Evolutionary conservation across 2,329 filamentous ascomycete genomes (phyloP), one percentile per base, ranked within the genome.

Genomic region (Ophiocordyceps sinensis): DNA sequence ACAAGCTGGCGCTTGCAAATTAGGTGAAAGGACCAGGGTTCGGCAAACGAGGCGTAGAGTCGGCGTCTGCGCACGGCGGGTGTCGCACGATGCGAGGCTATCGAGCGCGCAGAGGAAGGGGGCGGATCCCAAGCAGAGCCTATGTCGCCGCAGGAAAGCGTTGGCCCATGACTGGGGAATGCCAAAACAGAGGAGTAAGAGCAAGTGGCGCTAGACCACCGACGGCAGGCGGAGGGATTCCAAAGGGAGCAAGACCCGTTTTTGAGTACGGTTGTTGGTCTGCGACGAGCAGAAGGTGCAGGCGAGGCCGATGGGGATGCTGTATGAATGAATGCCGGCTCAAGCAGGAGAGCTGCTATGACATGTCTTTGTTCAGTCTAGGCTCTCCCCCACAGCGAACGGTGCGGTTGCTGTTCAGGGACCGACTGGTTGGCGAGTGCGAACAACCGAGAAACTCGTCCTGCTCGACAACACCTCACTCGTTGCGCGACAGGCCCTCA

Each of bases 131-230:
- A 31, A 30, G 11, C 17, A 32, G 31, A 38, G 40, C 21, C 36
- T 41, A 36, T 43, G 36, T 37, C 42, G 41, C 43, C 29, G 35
- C 29, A 28, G 36, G 38, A 36, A 30, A 41, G 36, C 41, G 35
- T 30, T 38, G 37, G 39, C 30, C 44, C 43, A 43, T 44, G 41
- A 44, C 45, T 46, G 29, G 43, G 36, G 36, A 26, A 26, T 35
- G 31, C 37, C 28, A 41, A 13, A 35, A 23, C 21, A 17, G n/a
- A 17, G 12, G 19, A 34, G 17, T 26, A n/a, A 14, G 37, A 34
- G 23, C 12, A 29, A 40, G 36, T 28, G 31, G 36, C 42, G 42
- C 37, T 32, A 32, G 29, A 10, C 13, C 32, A 14, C 29, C 36
- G 12, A 19, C 31, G 36, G 41, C 31, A 34, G 36, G 36, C 41